Base-by-base conservation (phyloP, 2,329 filamentous ascomycete genomes). In the Fusarium anthophilum region DNA sequence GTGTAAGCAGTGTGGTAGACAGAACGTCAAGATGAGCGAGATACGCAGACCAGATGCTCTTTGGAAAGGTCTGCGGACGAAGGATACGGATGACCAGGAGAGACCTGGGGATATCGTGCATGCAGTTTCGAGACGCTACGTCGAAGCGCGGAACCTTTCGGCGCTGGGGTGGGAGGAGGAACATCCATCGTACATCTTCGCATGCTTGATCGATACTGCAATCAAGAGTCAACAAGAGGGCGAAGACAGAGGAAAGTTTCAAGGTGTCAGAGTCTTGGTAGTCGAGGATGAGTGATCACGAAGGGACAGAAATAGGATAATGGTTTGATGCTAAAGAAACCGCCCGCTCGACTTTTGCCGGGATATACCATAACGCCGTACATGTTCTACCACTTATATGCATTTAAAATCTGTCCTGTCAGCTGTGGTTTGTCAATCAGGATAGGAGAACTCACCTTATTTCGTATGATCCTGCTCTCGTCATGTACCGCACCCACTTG, bases 401-500 rank as follows among this genome's bases (percentile, higher is more conserved):
- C 66, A 69, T 69, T 81, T 77, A 84, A 78, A 84, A 84, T 76
- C 82, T 84, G 64, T 10, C 15, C 8, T 30, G 63, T 79, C 77
- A 78, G 76, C 26, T 41, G 48, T 24, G 50, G 32, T 41, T 43
- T 43, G 24, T 14, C 5, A n/a, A 24, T 18, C 17, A 17, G 26
- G 32, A 32, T 20, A 10, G n/a, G 13, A 26, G 10, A 8, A 54
- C 84, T 78, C 76, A 97, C 92, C 95, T 89, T 81, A 99, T 98
- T 85, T 99, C 96, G 83, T 99, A 99, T 83, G 95, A 98, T 35
- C 96, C 96, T 22, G 96, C 96, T 76, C 96, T 91, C 24, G 96
- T 99, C 96, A 99, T 98, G 84, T 99, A 99, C 78, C 96, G 88
- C 78, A 99, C 96, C 96, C 96, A 99, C 84, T 99, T 99, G 55